phyloP scores from a whole-genome alignment of 2,329 filamentous ascomycete species.

The Ceratocystiopsis sp. region DNA sequence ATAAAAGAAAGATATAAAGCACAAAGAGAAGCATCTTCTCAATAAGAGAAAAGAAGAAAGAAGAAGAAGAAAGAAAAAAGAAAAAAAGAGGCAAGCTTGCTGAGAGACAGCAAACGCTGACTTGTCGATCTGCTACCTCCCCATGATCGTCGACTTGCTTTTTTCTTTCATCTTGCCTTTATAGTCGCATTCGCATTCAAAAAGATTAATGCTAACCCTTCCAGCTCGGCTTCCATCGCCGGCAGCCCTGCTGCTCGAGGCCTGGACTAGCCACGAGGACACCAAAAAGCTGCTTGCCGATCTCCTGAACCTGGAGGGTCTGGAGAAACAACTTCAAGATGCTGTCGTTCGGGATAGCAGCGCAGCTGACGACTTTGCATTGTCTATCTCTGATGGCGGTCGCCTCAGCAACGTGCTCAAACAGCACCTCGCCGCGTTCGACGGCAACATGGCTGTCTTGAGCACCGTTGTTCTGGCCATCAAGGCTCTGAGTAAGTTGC shows the following conservation, averaged over 20 bases:
- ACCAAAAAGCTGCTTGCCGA: constrained; percentile 3
- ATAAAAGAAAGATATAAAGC: no score
- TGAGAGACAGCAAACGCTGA: neutral
- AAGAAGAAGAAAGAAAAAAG: no score
- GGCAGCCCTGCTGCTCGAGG: constrained; percentile 6
- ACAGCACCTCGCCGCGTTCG: constrained; percentile 4
- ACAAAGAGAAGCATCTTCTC: no score
- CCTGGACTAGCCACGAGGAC: constrained; percentile 6
- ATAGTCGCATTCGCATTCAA: neutral
- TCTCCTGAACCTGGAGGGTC: neutral
- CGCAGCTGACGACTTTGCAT: neutral
- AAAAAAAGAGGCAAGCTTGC: no score
- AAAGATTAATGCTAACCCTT: no score
- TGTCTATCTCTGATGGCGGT: no score
- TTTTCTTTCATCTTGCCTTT: neutral
- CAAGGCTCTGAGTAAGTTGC: constrained; percentile 2
- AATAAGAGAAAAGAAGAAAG: no score
- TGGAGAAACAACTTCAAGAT: neutral
- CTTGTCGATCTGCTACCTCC: neutral
- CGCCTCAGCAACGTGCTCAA: neutral
- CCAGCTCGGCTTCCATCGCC: constrained; percentile 7
- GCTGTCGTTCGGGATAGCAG: no score
- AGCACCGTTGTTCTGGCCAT: constrained; percentile 6
- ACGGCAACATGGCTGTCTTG: constrained; percentile 5
- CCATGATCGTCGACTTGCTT: neutral